Conservation (phyloP, 768 basidiomycete genomes). For the Leccinum olivaceopallidum region DNA sequence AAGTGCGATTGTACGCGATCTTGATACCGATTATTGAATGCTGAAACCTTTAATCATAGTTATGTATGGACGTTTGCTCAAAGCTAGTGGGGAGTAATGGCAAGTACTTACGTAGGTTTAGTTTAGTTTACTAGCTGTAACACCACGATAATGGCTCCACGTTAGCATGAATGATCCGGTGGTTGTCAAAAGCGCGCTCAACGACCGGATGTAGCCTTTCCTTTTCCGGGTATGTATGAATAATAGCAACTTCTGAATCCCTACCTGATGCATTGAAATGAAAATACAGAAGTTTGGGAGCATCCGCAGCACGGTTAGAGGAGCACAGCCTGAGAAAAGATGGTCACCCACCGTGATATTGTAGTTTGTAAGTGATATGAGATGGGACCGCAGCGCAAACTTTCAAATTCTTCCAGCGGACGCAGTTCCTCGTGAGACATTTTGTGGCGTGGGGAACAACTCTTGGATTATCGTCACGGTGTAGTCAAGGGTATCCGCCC, state of each 20-base stretch:
- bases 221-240: not conserved
- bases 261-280: not conserved
- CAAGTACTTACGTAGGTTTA: too few relatives aligned
- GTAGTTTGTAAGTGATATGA: not conserved
- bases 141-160: too few relatives aligned
- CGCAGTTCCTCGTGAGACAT: not conserved
- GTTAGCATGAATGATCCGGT: too few relatives aligned
- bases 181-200: not conserved
- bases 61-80: not conserved
- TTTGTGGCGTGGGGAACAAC: not conserved
- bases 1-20: not conserved
- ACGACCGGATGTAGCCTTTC: not conserved
- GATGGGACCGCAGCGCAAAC: not conserved
- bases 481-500: too few relatives aligned
- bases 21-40: not conserved
- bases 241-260: not conserved
- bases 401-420: not conserved
- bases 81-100: too few relatives aligned
- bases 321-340: not conserved
- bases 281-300: not conserved
- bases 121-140: too few relatives aligned
- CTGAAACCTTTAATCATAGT: not conserved
- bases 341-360: not conserved
- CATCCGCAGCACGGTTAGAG: not conserved
- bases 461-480: not conserved